phyloP scores from a whole-genome alignment of 805 yeast species.

The Naumovozyma dairenensis region DNA sequence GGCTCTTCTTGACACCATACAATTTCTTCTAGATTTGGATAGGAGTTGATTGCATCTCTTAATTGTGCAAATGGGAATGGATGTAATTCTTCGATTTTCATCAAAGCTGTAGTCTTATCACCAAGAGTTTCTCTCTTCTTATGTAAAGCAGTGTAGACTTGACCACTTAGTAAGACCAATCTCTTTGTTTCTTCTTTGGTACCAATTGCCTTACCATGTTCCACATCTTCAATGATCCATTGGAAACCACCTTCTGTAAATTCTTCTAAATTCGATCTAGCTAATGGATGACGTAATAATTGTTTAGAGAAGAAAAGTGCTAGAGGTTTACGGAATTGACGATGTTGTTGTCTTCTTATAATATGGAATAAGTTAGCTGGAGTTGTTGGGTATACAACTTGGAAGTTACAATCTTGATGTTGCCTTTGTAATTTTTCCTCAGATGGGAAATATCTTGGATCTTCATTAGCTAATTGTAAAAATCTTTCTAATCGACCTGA shows the following conservation, averaged over 20 bases:
- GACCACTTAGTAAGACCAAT: constrained; percentile 79
- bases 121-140: constrained; percentile 75
- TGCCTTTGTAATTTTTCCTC: constrained; percentile 85
- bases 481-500: constrained; percentile 96
- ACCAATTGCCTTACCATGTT: constrained; percentile 68
- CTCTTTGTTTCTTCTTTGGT: constrained; percentile 80
- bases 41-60: constrained; percentile 69
- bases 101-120: constrained; percentile 76
- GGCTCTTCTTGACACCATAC: constrained; percentile 99
- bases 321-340: constrained; percentile 95
- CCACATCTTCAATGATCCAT: constrained; percentile 92
- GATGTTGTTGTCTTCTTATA: constrained; percentile 97
- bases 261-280: constrained; percentile 73
- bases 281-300: constrained; percentile 93
- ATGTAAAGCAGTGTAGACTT: constrained; percentile 85
- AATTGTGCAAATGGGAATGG: constrained; percentile 98
- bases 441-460: constrained; percentile 87
- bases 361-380: constrained; percentile 95
- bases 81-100: constrained; percentile 88
- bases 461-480: constrained; percentile 91
- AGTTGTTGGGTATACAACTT: constrained; percentile 95
- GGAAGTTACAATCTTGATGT: constrained; percentile 98
- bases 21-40: constrained; percentile 76
- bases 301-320: constrained; percentile 83
- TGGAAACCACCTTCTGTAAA: constrained; percentile 89